Evolutionary conservation across 495 filamentous ascomycete species (phyloP).

Genomic region (Talaromyces trachyspermus): DNA sequence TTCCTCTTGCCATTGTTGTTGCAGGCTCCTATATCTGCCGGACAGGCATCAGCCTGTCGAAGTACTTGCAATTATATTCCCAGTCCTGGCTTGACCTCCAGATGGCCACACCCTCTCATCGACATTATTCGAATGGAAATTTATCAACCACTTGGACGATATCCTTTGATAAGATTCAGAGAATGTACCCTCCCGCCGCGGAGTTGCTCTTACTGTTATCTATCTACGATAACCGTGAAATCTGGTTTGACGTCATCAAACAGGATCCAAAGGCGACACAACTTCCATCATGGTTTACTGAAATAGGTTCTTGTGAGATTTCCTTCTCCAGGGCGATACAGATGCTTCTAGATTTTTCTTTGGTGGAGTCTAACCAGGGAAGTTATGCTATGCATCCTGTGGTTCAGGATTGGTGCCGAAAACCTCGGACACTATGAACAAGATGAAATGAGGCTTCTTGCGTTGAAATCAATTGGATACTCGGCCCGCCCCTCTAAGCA

Average conservation of each 20-base stretch:
- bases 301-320: constrained; percentile 19
- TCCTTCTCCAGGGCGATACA: constrained; percentile 21
- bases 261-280: constrained; percentile 9
- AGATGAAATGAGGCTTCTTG: constrained; percentile 13
- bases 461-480: constrained; percentile 20
- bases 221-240: constrained; percentile 42
- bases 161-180: constrained; percentile 32
- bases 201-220: constrained; percentile 37
- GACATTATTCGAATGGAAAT: constrained; percentile 22
- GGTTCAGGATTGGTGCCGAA: constrained; percentile 28
- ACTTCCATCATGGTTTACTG: constrained; percentile 23
- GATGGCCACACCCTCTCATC: constrained; percentile 19
- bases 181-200: constrained; percentile 24
- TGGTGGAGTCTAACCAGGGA: constrained; percentile 21
- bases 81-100: constrained; percentile 32
- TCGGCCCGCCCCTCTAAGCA: constrained; percentile 12
- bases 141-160: constrained; percentile 41
- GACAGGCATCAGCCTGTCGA: constrained; percentile 21
- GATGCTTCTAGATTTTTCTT: constrained; percentile 25
- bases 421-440: too few relatives aligned
- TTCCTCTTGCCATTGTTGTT: constrained; percentile 35
- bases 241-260: constrained; percentile 41
- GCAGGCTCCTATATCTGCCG: constrained; percentile 34
- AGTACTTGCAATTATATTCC: constrained; percentile 36
- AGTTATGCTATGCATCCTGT: constrained; percentile 27